Evolutionary conservation across 305 asterid genomes (phyloP).

Genomic region (Fraxinus greggii): DNA sequence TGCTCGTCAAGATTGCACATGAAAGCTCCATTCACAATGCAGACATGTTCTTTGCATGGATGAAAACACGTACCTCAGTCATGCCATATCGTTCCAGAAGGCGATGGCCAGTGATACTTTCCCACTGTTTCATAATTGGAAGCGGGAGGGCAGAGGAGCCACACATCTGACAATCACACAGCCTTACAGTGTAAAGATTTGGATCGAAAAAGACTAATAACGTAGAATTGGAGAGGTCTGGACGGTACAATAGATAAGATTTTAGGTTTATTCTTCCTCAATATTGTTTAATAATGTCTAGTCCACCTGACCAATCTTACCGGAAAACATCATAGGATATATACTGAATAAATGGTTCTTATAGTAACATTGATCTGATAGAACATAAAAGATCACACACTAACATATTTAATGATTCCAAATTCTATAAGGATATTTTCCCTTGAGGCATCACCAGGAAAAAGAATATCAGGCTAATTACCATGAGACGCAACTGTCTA

Average conservation of each 20-base stretch:
- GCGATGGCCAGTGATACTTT: conserved; percentile 79
- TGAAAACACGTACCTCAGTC: conserved; percentile 68
- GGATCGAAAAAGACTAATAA: neutral
- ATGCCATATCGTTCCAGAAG: conserved; percentile 96
- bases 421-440: neutral
- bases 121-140: conserved; percentile 98
- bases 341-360: neutral
- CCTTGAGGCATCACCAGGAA: conserved; percentile 11
- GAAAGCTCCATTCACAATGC: neutral
- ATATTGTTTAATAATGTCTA: neutral
- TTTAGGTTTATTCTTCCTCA: neutral
- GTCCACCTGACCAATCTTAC: neutral
- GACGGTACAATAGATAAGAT: neutral
- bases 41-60: neutral
- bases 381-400: neutral
- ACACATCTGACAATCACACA: conserved; percentile 68
- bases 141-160: conserved; percentile 99
- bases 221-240: neutral
- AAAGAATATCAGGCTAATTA: conserved; percentile 34
- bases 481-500: conserved; percentile 88
- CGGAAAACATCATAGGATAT: neutral
- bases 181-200: conserved; percentile 13
- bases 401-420: neutral
- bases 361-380: neutral
- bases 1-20: conserved; percentile 11